Percentiles rank a stretch among this genome's conserved stretches.
phyloP scores from a whole-genome alignment of 768 basidiomycete species.

The Mycena maculata region DNA sequence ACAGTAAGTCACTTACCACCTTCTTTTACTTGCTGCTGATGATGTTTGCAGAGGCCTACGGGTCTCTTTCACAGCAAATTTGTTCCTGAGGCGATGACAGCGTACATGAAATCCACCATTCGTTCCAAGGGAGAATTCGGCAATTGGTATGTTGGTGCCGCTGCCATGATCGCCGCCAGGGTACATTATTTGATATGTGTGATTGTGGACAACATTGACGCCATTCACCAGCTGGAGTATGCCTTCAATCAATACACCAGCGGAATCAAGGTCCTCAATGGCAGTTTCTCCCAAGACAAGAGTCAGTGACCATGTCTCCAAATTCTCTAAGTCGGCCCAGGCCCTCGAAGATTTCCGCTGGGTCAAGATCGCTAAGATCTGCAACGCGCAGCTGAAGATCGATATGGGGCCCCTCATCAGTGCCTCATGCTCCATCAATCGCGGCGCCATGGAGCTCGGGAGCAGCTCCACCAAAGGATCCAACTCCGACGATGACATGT shows the following conservation, averaged over 20 bases:
- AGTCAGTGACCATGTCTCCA: not conserved
- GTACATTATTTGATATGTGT: not conserved
- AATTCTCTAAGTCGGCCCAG: not conserved
- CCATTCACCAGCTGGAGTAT: not conserved
- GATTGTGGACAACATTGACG: too few species aligned
- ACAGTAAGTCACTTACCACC: not conserved
- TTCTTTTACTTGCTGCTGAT: not conserved
- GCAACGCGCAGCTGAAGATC: not conserved
- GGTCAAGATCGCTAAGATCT: not conserved
- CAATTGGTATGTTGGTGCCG: not conserved
- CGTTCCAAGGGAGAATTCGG: slow-evolving; percentile 2
- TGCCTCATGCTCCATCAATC: not conserved
- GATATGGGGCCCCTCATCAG: not conserved
- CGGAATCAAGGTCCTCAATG: slow-evolving; percentile 5
- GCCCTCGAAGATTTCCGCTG: slow-evolving; percentile 2
- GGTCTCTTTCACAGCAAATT: slow-evolving; percentile 8
- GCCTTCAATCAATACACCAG: slow-evolving; percentile 10
- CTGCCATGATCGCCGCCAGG: slow-evolving; percentile 4
- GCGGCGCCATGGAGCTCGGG: slow-evolving; percentile 2
- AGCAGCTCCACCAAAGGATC: not conserved
- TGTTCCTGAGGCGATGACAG: not conserved
- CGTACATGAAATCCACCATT: not conserved
- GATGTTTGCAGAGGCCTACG: not conserved
- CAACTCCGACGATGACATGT: not conserved
- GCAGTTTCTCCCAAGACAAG: not conserved